Percentiles rank a stretch among this genome's conserved stretches.
Conservation (phyloP, 2,329 filamentous ascomycete genomes). For the Pseudohalonectria lignicola region DNA sequence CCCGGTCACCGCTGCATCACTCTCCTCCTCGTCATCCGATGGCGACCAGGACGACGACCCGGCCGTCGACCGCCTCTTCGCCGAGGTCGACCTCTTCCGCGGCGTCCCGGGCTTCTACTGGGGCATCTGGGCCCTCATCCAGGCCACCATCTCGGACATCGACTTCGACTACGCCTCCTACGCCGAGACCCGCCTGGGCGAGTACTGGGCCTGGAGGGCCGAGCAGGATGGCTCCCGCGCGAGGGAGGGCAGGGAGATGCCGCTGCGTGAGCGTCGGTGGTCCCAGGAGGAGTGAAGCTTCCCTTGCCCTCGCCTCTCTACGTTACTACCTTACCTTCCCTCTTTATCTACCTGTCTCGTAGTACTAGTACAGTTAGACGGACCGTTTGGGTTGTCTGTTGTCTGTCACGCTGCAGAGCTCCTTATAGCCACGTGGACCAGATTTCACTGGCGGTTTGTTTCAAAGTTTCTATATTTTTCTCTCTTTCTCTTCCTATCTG, state of each 20-base stretch:
- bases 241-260: conserved; percentile 43
- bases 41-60: background rate
- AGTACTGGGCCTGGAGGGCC: conserved; percentile 88
- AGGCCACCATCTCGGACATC: conserved; percentile 87
- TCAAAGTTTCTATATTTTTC: too few relatives aligned
- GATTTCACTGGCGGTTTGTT: too few relatives aligned
- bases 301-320: background rate
- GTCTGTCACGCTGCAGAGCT: too few relatives aligned
- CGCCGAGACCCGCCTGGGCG: conserved; percentile 72
- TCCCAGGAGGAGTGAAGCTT: conserved; percentile 33
- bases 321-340: background rate
- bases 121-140: conserved; percentile 95
- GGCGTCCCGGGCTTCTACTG: conserved; percentile 83
- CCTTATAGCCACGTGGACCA: too few relatives aligned
- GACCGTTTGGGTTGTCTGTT: too few relatives aligned
- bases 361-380: too few relatives aligned
- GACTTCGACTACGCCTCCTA: conserved; percentile 95
- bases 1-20: background rate
- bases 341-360: too few relatives aligned
- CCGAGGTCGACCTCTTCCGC: conserved; percentile 77
- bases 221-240: conserved; percentile 55
- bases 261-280: conserved; percentile 74
- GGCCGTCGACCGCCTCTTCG: conserved; percentile 52
- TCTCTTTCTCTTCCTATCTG: too few relatives aligned
- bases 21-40: background rate